phyloP scores from a whole-genome alignment of 2,329 filamentous ascomycete genomes.

The Botryosphaeria agaves region DNA sequence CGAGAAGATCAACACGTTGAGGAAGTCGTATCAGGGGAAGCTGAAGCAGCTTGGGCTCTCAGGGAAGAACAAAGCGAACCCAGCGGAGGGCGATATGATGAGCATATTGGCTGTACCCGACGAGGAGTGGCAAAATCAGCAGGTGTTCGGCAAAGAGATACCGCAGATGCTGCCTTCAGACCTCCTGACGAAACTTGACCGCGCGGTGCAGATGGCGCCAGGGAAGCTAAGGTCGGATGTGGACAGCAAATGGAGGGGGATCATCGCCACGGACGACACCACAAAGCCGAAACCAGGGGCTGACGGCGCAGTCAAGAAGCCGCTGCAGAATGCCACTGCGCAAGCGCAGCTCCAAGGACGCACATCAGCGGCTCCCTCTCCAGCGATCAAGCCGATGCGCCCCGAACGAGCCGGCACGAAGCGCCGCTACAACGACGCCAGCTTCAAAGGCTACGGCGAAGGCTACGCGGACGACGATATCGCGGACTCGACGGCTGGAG shows the following conservation, averaged over 20 bases:
- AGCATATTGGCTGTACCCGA: conserved; percentile 20
- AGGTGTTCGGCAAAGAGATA: conserved; percentile 22
- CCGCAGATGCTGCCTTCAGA: conserved; percentile 13
- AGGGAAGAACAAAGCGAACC: conserved; percentile 29
- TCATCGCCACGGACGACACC: conserved; percentile 26
- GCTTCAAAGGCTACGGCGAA: conserved; percentile 59
- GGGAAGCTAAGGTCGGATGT: conserved; percentile 24
- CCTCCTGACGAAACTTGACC: conserved; percentile 18
- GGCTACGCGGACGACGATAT: conserved; percentile 51
- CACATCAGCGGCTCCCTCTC: conserved; percentile 17
- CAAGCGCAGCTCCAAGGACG: conserved; percentile 10
- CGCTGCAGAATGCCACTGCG: conserved; percentile 6
- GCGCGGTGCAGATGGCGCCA: conserved; percentile 23
- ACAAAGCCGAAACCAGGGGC: conserved; percentile 10
- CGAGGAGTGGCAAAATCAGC: conserved; percentile 20
- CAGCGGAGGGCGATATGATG: conserved; percentile 18
- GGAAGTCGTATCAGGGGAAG: conserved; percentile 38
- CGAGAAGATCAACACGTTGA: conserved; percentile 46
- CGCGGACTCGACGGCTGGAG: conserved; percentile 53
- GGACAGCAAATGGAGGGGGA: conserved; percentile 21
- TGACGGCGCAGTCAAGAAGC: conserved; percentile 2
- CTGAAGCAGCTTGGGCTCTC: conserved; percentile 30
- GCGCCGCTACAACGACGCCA: conserved; percentile 57
- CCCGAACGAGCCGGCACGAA: conserved; percentile 54
- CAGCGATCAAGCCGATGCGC: conserved; percentile 30